These are phyloP conservation scores for Mycothermus thermophilus DNA, from an alignment of 495 filamentous ascomycete species.

Conservation along the genomic window DNA sequence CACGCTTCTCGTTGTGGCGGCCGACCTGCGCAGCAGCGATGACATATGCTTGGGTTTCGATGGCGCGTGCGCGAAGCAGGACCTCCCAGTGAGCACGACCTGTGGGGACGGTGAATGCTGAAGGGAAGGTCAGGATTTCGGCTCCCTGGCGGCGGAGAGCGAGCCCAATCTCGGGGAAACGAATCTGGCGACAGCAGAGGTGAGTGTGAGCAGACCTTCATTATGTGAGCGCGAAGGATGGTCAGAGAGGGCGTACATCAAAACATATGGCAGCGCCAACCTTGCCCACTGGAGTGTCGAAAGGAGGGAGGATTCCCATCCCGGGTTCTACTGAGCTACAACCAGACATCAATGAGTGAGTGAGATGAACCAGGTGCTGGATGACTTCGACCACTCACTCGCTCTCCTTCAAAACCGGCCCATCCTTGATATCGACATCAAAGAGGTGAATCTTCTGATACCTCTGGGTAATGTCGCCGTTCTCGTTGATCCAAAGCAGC, in stretches of 20 bases:
- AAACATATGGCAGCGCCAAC: constrained; percentile 79
- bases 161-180: constrained; percentile 70
- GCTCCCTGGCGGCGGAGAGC: constrained; percentile 38
- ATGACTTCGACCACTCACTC: constrained; percentile 3
- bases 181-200: constrained; percentile 16
- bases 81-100: constrained; percentile 76
- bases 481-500: constrained; percentile 31
- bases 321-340: constrained; percentile 20
- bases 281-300: constrained; percentile 56
- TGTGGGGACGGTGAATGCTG: constrained; percentile 81
- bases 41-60: constrained; percentile 81
- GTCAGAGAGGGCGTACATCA: constrained; percentile 39
- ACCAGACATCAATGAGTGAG: too few species aligned
- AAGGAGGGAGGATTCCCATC: constrained; percentile 38
- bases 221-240: too few species aligned
- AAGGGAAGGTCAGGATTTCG: constrained; percentile 74
- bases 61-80: constrained; percentile 65
- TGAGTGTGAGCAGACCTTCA: not conserved
- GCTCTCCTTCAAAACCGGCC: constrained; percentile 19
- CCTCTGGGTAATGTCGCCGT: constrained; percentile 21
- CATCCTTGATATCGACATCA: constrained; percentile 23
- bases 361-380: too few species aligned
- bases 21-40: constrained; percentile 69
- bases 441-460: constrained; percentile 48
- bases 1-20: constrained; percentile 59